phyloP scores from a whole-genome alignment of 1,139 yeast species.

The Blastobotrys malaysiensis region DNA sequence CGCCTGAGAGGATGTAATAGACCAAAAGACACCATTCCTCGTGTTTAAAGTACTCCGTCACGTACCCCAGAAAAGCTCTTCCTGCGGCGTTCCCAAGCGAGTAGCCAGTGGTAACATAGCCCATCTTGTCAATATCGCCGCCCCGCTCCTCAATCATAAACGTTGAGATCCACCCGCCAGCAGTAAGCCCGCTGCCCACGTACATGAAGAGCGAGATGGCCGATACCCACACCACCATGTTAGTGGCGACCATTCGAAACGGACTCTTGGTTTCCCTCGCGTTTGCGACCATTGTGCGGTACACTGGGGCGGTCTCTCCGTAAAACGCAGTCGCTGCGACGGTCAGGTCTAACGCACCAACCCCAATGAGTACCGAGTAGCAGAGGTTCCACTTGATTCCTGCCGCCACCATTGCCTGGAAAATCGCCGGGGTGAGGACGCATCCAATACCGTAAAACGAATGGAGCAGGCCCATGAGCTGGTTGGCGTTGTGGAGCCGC shows the following conservation, averaged over 20 bases:
- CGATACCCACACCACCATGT: conserved; percentile 53
- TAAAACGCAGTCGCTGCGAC: conserved; percentile 31
- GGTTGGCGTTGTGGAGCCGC: conserved; percentile 43
- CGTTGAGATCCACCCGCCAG: conserved; percentile 71
- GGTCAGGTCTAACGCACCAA: conserved; percentile 36
- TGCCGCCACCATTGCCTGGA: conserved; percentile 46
- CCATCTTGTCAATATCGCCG: conserved; percentile 43
- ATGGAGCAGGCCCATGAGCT: conserved; percentile 47
- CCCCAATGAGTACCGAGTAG: conserved; percentile 43
- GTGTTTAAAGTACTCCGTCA: conserved; percentile 25
- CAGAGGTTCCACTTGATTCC: conserved; percentile 52
- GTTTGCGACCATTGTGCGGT: conserved; percentile 11
- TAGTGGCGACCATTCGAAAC: conserved; percentile 37
- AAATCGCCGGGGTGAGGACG: conserved; percentile 52
- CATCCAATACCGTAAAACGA: conserved; percentile 64
- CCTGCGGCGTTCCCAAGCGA: conserved; percentile 70
- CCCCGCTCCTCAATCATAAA: conserved; percentile 52
- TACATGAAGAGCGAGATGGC: conserved; percentile 54
- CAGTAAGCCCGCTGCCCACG: conserved; percentile 63
- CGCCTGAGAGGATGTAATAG: conserved; percentile 17
- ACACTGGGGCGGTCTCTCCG: conserved; percentile 19
- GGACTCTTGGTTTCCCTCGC: conserved; percentile 6
- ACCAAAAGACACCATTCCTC: conserved; percentile 16
- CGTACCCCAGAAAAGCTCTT: conserved; percentile 41
- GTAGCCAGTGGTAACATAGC: conserved; percentile 65